phyloP scores from a whole-genome alignment of 495 filamentous ascomycete genomes.

The Talaromyces trachyspermus region DNA sequence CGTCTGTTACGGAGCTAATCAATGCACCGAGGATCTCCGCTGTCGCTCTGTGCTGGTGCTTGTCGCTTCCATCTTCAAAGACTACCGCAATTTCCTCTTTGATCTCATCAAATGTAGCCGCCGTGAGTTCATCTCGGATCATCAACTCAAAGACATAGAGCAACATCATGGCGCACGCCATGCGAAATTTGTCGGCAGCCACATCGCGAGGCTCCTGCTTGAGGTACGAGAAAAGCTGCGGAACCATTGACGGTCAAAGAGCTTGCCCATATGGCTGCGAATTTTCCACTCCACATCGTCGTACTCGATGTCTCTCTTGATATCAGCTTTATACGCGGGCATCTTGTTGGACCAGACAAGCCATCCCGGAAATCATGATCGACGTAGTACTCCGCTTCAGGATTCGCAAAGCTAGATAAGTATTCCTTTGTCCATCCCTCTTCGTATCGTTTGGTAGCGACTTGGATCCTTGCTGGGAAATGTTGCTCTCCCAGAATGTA shows the following conservation, averaged over 20 bases:
- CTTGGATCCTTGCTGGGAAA: slow-evolving; percentile 64
- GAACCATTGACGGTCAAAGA: slow-evolving; percentile 81
- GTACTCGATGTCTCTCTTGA: slow-evolving; percentile 63
- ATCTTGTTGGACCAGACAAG: slow-evolving; percentile 89
- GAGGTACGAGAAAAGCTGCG: slow-evolving; percentile 78
- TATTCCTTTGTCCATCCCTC: slow-evolving; percentile 71
- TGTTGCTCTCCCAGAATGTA: slow-evolving; percentile 72
- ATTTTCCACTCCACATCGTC: slow-evolving; percentile 73
- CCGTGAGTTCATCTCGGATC: slow-evolving; percentile 58
- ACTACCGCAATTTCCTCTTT: slow-evolving; percentile 65
- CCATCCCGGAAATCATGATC: slow-evolving; percentile 92
- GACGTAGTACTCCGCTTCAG: slow-evolving; percentile 79
- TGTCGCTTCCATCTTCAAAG: slow-evolving; percentile 89
- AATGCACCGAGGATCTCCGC: slow-evolving; percentile 88
- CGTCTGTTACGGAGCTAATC: slow-evolving; percentile 65
- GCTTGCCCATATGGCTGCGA: slow-evolving; percentile 71
- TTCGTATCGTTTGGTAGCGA: slow-evolving; percentile 64
- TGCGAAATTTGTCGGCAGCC: slow-evolving; percentile 76
- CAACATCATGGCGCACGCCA: slow-evolving; percentile 76
- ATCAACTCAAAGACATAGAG: slow-evolving; percentile 85
- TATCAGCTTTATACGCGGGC: slow-evolving; percentile 64
- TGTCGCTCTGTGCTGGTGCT: slow-evolving; percentile 95
- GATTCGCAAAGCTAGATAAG: slow-evolving; percentile 67
- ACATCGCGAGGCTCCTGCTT: slow-evolving; percentile 94
- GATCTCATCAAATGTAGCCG: slow-evolving; percentile 79